Base-by-base conservation (phyloP, 441 rosid genomes). In the Erodium texanum region DNA sequence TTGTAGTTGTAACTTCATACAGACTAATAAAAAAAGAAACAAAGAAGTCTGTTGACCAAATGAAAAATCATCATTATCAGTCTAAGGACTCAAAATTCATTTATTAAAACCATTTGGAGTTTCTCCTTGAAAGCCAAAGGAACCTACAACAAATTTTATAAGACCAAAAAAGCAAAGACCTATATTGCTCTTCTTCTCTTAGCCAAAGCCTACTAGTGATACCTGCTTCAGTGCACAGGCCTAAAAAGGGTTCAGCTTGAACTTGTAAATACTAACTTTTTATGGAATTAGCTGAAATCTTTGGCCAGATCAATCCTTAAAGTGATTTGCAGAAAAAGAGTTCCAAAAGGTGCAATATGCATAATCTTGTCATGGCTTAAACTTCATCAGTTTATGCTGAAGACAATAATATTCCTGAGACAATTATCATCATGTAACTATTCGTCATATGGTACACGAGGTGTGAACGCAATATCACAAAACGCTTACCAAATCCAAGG, bases 401-500 rank as follows among this genome's bases (percentile, higher is more conserved):
- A 19, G 62, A 56, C 23, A 56, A 56, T 56, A 56, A 20, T 1
- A 56, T 56, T 56, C 5, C 62, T 1, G 24, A 8, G 24, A 19
- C 24, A 56, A 56, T 12, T 56, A 56, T 22, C 24, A 16, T 20
- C 23, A 56, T 6, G 41, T 34, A 56, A 56, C 14, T 15, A 12
- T 45, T 45, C 52, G 14, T 45, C 52, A 45, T 11, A 38, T 6
- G 1, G 45, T 45, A 45, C 16, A 12, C 52, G n/a, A 7, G n/a
- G 20, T 5, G 9, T 56, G 24, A 19, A 56, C 19, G 62, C 12
- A 56, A 56, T 20, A 56, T 24, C 62, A 72, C 43, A 62, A 36
- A 41, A 67, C 36, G 24, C 87, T 86, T 74, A 93, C 98, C 96
- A 93, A 73, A 82, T 93, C 98, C 77, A 93, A 65, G 15, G 98